Base-by-base conservation (phyloP, 2,329 filamentous ascomycete species). In the Knoxdaviesia capensis region DNA sequence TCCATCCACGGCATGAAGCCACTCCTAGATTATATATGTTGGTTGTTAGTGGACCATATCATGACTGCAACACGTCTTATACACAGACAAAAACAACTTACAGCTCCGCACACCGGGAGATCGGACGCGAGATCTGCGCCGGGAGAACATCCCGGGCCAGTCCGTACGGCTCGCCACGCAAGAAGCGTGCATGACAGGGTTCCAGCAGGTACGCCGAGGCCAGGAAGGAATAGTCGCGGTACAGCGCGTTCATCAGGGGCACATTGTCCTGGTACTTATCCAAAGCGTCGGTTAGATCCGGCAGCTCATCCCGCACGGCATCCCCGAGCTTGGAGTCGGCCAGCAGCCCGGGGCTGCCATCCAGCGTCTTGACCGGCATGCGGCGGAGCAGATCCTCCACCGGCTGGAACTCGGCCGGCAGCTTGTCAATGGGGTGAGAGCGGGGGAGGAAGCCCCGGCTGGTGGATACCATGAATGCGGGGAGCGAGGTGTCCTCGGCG, bases 1-100 rank as follows among this genome's bases (percentile, higher is more conserved):
- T 90, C 85, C 81, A 94, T 88, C 63, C 92, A 94, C 2, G 86
- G 85, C 52, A 88, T 83, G 57, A 94, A 87, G 44, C 84, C 79
- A 66, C 64, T 60, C 42, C 70, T 64, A 45, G 6, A 20, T 20
- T 20, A 20, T 20, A 20, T 1, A 41, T 8, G 20, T 32, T 6
- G 8, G 11, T 2, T 37, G 33, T 46, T 31, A 47, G 41, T 42
- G 30, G 39, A 20, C 8, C 30, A 29, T 20, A 8, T 7, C 41
- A 36, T 34, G 2, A 31, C 38, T 7, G 34, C 31, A 29, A 11
- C 4, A 11, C 7, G 9, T 31, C 9, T 28, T 34, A 5, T 35
- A 20, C 8, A 38, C 32, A 31, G 28, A 8, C 7, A 29, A 34
- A 43, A 32, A 11, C 5, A 11, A 74, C 82, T 69, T 69, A 93